These are phyloP conservation scores for Cinchona pubescens DNA, from an alignment of 257 asterid species.

Conservation along the genomic window DNA sequence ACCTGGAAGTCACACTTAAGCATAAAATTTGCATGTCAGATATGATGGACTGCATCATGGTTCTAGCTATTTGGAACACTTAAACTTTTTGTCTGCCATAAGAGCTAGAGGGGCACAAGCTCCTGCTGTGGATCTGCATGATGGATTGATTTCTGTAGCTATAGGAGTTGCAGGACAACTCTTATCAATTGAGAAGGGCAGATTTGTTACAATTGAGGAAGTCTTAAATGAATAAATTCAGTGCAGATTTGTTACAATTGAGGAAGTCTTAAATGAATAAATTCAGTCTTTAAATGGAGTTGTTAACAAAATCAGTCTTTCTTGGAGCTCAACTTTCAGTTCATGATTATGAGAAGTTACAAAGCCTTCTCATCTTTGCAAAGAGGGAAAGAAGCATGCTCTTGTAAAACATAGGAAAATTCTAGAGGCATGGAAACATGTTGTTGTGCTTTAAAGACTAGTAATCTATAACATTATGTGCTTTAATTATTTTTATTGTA, in stretches of 20 bases:
- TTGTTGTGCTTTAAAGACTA: no score
- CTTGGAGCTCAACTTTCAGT: background rate
- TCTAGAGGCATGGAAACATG: background rate
- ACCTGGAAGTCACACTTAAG: background rate
- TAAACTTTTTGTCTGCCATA: slow-evolving; percentile 60
- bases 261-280: slow-evolving; percentile 53
- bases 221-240: slow-evolving; percentile 53
- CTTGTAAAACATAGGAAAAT: no score
- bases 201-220: slow-evolving; percentile 63
- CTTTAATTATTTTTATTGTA: no score
- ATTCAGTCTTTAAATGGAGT: background rate
- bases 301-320: background rate
- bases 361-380: background rate
- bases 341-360: background rate
- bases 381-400: no score
- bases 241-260: slow-evolving; percentile 61
- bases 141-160: slow-evolving; percentile 88
- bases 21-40: slow-evolving; percentile 31
- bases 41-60: slow-evolving; percentile 93
- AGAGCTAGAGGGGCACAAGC: slow-evolving; percentile 56
- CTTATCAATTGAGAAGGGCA: slow-evolving; percentile 72
- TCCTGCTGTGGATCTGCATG: slow-evolving; percentile 68
- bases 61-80: slow-evolving; percentile 90
- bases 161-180: slow-evolving; percentile 94
- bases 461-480: no score